These are phyloP conservation scores for Periconia macrospinosa DNA, from an alignment of 2,329 filamentous ascomycete species.

Conservation along the genomic window DNA sequence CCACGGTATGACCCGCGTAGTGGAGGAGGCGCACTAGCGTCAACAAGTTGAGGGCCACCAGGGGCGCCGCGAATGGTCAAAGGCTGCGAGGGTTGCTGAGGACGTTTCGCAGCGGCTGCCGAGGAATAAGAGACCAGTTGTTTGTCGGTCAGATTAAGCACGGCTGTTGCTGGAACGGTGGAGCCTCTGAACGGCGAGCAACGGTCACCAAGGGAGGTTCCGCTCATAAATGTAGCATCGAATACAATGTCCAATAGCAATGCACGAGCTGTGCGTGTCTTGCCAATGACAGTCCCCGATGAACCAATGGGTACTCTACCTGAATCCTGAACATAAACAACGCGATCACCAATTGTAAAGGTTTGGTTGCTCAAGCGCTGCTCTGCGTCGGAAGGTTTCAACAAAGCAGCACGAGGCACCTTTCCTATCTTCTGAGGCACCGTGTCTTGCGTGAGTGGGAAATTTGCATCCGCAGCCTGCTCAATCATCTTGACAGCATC, in stretches of 20 bases:
- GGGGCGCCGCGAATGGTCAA: conserved; percentile 57
- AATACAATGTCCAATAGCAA: conserved; percentile 89
- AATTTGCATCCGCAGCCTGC: conserved; percentile 64
- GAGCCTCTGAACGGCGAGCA: conserved; percentile 93
- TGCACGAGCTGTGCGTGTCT: conserved; percentile 82
- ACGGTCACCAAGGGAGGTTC: conserved; percentile 85
- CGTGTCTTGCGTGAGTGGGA: conserved; percentile 32
- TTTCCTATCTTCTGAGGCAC: conserved; percentile 72
- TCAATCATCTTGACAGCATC: conserved; percentile 83
- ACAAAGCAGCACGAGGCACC: conserved; percentile 81
- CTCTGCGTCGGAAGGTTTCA: conserved; percentile 96
- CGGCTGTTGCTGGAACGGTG: conserved; percentile 83
- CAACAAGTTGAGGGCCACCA: conserved; percentile 61
- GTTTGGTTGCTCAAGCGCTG: conserved; percentile 83
- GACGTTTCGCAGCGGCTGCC: conserved; percentile 58
- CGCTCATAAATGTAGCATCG: conserved; percentile 95
- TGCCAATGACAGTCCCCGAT: conserved; percentile 89
- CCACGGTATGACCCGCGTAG: conserved; percentile 62
- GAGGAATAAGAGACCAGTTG: conserved; percentile 75
- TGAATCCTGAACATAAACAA: conserved; percentile 89
- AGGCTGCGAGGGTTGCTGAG: conserved; percentile 51
- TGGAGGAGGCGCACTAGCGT: conserved; percentile 59
- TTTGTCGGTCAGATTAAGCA: conserved; percentile 81
- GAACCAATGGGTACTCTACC: conserved; percentile 94
- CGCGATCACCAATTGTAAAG: conserved; percentile 83